Conservation (phyloP, 176 grass and related monocot species). For the Triticum timopheevii region DNA sequence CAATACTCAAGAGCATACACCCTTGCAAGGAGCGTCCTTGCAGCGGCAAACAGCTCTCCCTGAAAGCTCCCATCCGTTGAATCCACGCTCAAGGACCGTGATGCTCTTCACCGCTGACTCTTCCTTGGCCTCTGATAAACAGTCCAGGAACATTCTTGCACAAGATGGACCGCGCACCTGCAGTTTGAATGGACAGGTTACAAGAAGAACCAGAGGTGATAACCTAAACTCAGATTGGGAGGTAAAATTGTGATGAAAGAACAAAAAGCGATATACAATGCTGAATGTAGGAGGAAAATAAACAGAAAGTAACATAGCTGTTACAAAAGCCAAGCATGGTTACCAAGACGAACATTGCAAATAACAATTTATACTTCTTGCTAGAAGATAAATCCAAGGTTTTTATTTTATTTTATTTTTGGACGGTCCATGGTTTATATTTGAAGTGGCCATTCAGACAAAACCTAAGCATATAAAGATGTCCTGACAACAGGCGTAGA, state of each 20-base stretch:
- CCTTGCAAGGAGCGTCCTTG: constrained; percentile 68
- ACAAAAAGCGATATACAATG: neutral
- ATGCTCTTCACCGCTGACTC: constrained; percentile 54
- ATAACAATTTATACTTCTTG: neutral
- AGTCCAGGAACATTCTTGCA: constrained; percentile 62
- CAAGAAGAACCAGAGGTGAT: neutral
- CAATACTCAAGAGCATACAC: constrained; percentile 25
- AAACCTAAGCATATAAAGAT: neutral
- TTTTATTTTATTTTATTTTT: neutral
- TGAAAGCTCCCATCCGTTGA: constrained; percentile 78
- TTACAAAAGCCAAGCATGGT: neutral
- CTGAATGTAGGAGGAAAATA: neutral
- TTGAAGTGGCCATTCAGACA: neutral
- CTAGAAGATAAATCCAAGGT: neutral
- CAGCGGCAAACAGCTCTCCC: constrained; percentile 73
- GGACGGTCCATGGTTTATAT: neutral
- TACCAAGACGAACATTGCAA: neutral
- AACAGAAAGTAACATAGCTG: neutral
- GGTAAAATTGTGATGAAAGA: neutral
- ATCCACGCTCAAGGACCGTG: constrained; percentile 77
- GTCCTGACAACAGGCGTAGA: neutral
- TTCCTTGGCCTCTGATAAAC: constrained; percentile 56
- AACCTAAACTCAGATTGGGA: neutral
- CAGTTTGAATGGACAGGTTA: constrained; percentile 12
- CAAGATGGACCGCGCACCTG: constrained; percentile 83